Conservation (phyloP, 257 asterid genomes). For the Solanum medicagineum region DNA sequence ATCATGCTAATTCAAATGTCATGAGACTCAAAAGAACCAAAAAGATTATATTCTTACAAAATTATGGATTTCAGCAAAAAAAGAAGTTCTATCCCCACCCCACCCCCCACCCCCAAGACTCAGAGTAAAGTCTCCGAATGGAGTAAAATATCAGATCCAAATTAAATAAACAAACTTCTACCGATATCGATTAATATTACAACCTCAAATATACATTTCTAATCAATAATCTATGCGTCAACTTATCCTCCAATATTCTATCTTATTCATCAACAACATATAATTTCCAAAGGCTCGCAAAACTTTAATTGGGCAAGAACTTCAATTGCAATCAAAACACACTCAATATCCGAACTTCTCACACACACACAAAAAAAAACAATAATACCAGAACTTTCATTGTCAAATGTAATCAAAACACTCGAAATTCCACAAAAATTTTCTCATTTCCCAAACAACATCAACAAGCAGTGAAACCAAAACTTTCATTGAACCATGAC, state of each 20-base stretch:
- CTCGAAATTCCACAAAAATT: not conserved
- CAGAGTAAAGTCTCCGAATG: not conserved
- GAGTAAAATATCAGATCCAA: not conserved
- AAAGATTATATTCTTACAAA: not conserved
- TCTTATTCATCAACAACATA: not conserved
- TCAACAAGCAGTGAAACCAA: not conserved
- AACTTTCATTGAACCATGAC: not conserved
- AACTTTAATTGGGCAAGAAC: not conserved
- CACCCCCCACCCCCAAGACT: too few relatives aligned
- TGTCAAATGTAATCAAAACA: not conserved
- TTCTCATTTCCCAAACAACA: not conserved
- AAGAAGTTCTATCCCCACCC: not conserved
- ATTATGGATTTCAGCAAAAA: not conserved
- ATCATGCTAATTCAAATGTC: not conserved
- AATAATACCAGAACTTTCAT: not conserved
- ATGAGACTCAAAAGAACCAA: not conserved
- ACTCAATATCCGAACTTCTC: not conserved
- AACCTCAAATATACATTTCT: not conserved
- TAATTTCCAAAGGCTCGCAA: not conserved
- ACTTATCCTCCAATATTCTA: not conserved
- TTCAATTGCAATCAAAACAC: not conserved
- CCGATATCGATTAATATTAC: not conserved
- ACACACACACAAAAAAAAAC: not conserved
- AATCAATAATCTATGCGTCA: not conserved
- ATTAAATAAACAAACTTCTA: not conserved